Evolutionary conservation across 768 basidiomycete species (phyloP).

Genomic region (Terana coerulea): DNA sequence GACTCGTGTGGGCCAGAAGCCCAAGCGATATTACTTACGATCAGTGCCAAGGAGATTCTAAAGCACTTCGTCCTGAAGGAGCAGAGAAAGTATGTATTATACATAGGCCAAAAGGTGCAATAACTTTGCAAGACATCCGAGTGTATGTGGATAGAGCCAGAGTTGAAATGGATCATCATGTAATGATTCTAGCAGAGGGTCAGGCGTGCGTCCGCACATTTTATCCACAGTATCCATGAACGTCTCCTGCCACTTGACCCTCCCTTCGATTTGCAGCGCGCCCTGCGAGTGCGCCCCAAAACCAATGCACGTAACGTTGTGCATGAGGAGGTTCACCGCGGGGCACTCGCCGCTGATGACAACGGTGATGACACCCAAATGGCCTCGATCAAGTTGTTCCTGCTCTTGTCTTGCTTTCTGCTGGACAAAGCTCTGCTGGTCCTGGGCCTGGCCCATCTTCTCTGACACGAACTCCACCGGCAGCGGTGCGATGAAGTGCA

Average conservation of each 20-base stretch:
- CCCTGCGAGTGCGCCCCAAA: constrained; percentile 12
- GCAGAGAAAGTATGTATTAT: no score
- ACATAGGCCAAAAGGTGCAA: no score
- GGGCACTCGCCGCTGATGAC: constrained; percentile 1
- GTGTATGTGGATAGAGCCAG: no score
- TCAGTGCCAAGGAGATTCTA: no score
- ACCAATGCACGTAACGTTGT: constrained; percentile 14
- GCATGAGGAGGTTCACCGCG: not conserved
- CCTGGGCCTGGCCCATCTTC: constrained; percentile 2
- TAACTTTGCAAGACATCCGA: no score
- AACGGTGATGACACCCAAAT: constrained; percentile 11
- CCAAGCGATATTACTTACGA: no score
- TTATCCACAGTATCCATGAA: constrained; percentile 14
- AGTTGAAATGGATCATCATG: no score
- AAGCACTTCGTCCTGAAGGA: no score
- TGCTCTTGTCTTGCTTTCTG: constrained; percentile 8
- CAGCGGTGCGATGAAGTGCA: constrained; percentile 4
- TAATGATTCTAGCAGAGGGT: no score
- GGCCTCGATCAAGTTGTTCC: constrained; percentile 9
- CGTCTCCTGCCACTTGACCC: constrained; percentile 13
- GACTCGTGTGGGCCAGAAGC: no score
- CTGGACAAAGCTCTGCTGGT: not conserved
- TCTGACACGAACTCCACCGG: not conserved
- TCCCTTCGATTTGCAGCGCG: constrained; percentile 11
- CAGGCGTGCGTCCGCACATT: constrained; percentile 15